Conservation (phyloP, 2,329 filamentous ascomycete genomes). For the Madurella mycetomatis region DNA sequence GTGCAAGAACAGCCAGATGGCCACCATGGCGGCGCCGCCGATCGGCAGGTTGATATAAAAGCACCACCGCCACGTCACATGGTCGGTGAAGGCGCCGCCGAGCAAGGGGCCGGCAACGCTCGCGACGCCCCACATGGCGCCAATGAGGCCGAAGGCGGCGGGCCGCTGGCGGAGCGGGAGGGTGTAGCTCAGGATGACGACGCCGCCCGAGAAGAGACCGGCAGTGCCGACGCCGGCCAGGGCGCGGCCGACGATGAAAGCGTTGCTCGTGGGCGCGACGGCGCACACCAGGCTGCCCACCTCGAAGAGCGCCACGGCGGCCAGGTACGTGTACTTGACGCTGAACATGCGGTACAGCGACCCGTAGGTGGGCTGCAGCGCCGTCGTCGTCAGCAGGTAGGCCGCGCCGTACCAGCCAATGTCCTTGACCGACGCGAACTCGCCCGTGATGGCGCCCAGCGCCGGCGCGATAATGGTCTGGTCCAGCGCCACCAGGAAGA, state of each 20-base stretch:
- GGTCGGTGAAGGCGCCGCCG: slow-evolving; percentile 47
- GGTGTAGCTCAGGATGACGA: slow-evolving; percentile 44
- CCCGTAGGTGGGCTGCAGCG: slow-evolving; percentile 48
- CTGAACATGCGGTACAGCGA: slow-evolving; percentile 48
- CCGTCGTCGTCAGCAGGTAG: slow-evolving; percentile 46
- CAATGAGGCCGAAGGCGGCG: slow-evolving; percentile 50
- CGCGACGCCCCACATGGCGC: slow-evolving; percentile 53
- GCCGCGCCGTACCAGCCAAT: slow-evolving; percentile 51
- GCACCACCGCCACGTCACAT: slow-evolving; percentile 50
- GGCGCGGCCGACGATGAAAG: slow-evolving; percentile 50
- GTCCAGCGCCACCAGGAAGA: slow-evolving; percentile 49
- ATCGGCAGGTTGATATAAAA: slow-evolving; percentile 40
- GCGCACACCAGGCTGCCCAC: slow-evolving; percentile 37
- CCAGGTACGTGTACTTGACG: slow-evolving; percentile 44
- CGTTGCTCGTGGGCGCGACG: slow-evolving; percentile 41
- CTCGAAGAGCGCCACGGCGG: slow-evolving; percentile 32
- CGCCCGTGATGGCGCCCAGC: slow-evolving; percentile 46
- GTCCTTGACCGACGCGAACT: slow-evolving; percentile 42
- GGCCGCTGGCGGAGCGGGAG: slow-evolving; percentile 52
- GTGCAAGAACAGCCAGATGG: slow-evolving; percentile 22
- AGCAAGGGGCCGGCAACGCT: slow-evolving; percentile 46
- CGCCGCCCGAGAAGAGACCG: slow-evolving; percentile 47
- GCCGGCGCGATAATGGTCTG: slow-evolving; percentile 51
- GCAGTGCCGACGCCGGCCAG: slow-evolving; percentile 49
- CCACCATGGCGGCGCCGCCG: slow-evolving; percentile 26